Base-by-base conservation (phyloP, 371 early-diverging fungal species). In the Mortierella sp. region DNA sequence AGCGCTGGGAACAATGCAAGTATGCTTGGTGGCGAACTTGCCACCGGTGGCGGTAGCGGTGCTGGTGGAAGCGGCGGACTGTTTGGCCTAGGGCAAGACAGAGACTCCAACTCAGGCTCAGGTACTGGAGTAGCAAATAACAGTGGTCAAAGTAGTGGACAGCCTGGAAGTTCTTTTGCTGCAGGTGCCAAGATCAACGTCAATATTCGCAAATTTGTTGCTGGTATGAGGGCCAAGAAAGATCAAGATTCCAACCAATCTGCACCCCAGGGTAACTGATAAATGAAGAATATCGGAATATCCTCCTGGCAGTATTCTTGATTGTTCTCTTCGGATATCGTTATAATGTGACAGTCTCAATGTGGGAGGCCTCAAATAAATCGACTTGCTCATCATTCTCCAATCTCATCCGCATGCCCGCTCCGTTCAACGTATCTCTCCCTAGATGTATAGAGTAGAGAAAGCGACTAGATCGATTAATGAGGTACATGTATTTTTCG, bases 151-250 rank as follows among this genome's bases (percentile, higher is more conserved):
- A 60, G 57, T 1, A 52, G 70, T 45, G 67, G 67, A 11, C 77
- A 68, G 38, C 52, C 69, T 13, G 65, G 65, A 21, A 72, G 69
- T n/a, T 69, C 80, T 0, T 81, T 81, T 72, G 72, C 72, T 8
- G 63, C 76, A n/a, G 50, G 81, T 0, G 65, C 81, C 6, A 81
- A 75, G 57, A 63, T 81, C 32, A 75, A 81, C 63, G 81, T 75
- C 15, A 81, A 81, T 50, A 69, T 81, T 24, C 81, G 81, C 57
- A 81, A 81, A 60, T 72, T 81, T 66, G 81, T 81, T 1, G 81
- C 81, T 15, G 81, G 81, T 0, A 81, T 81, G 70, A 53, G 81
- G 48, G 72, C 81, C 52, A 81, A 81, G 64, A 71, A 72, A 52
- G 81, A 81, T 7, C 72, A 71, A 24, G 72, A 80, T 8, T 53